Evolutionary conservation across 805 yeast genomes (phyloP).

Genomic region (Candida sithepensis): DNA sequence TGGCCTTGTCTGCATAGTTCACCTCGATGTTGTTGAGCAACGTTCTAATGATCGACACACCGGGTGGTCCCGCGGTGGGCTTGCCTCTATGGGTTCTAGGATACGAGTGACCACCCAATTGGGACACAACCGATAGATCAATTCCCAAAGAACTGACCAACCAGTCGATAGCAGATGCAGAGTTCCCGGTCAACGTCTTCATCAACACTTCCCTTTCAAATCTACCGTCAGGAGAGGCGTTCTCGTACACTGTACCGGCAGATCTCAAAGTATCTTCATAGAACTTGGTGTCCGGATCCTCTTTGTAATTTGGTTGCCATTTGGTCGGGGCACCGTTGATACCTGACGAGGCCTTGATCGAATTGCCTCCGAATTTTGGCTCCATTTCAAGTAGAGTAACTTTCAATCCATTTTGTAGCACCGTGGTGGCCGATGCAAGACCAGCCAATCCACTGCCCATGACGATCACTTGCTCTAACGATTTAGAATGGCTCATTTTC

Average conservation of each 20-base stretch:
- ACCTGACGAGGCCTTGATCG: conserved; percentile 66
- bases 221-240: conserved; percentile 32
- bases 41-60: conserved; percentile 59
- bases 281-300: conserved; percentile 56
- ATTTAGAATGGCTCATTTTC: not conserved
- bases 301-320: conserved; percentile 43
- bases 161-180: conserved; percentile 71
- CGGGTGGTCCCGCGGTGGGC: conserved; percentile 55
- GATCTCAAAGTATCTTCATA: conserved; percentile 65
- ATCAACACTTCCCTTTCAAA: conserved; percentile 51
- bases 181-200: conserved; percentile 54
- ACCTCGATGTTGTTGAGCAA: conserved; percentile 48
- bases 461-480: conserved; percentile 36
- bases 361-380: conserved; percentile 59
- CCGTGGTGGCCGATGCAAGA: conserved; percentile 31
- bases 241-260: conserved; percentile 40
- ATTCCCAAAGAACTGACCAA: conserved; percentile 55
- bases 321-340: conserved; percentile 70
- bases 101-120: conserved; percentile 78
- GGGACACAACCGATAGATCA: conserved; percentile 64
- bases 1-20: conserved; percentile 36
- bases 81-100: conserved; percentile 81
- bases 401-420: conserved; percentile 39
- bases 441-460: conserved; percentile 61
- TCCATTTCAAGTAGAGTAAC: conserved; percentile 56